Percentiles rank a stretch among this genome's conserved stretches.
These are phyloP conservation scores for Fusarium sp. DNA, from an alignment of 2,329 filamentous ascomycete species.

Conservation along the genomic window DNA sequence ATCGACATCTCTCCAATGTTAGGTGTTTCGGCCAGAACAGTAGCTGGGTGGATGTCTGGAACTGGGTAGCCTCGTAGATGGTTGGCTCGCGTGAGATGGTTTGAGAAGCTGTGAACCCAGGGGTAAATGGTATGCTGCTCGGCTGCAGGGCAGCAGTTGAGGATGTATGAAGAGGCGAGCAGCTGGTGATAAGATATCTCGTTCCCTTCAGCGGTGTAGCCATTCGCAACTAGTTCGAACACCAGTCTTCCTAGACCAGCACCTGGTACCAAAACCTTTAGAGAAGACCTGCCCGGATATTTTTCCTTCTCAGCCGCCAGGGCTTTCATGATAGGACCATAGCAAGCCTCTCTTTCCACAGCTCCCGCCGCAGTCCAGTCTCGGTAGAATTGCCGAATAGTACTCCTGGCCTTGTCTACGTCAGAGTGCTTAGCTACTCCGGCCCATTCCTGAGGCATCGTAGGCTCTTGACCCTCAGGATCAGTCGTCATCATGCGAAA, in stretches of 20 bases:
- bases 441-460: constrained; percentile 73
- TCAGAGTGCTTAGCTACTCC: constrained; percentile 78
- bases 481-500: constrained; percentile 67
- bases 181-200: constrained; percentile 98
- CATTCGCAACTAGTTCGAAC: constrained; percentile 82
- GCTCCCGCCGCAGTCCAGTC: constrained; percentile 90
- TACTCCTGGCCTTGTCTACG: constrained; percentile 91
- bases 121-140: constrained; percentile 81
- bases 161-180: constrained; percentile 82
- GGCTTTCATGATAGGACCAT: constrained; percentile 76
- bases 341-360: constrained; percentile 80
- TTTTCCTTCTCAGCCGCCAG: constrained; percentile 64
- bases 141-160: constrained; percentile 73
- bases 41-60: constrained; percentile 82
- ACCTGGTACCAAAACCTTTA: constrained; percentile 85
- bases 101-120: constrained; percentile 90
- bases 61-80: constrained; percentile 81
- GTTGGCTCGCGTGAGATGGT: constrained; percentile 78
- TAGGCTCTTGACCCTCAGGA: constrained; percentile 55
- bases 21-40: constrained; percentile 58
- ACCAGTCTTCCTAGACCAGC: constrained; percentile 90
- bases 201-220: constrained; percentile 86
- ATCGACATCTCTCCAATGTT: constrained; percentile 82
- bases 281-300: constrained; percentile 52
- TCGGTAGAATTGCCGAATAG: constrained; percentile 91